Conservation (phyloP, 1,139 yeast genomes). For the Suhomyces wounanorum region DNA sequence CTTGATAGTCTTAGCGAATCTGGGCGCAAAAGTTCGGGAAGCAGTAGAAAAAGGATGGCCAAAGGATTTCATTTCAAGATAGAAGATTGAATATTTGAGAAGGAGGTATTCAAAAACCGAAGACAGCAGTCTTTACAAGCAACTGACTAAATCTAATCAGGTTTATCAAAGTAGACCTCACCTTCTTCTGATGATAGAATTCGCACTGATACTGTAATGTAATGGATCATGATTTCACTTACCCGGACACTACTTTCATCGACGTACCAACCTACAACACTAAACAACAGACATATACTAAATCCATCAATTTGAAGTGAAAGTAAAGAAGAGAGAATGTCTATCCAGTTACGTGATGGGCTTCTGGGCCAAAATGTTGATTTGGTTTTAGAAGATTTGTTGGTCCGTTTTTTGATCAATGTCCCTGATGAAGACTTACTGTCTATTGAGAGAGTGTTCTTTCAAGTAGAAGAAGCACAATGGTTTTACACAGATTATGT, state of each 20-base stretch:
- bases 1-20: slow-evolving; percentile 20
- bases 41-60: slow-evolving; percentile 8
- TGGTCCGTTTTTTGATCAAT: slow-evolving; percentile 87
- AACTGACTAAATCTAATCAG: background rate
- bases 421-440: slow-evolving; percentile 90
- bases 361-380: slow-evolving; percentile 63
- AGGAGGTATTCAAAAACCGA: background rate
- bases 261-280: slow-evolving; percentile 5
- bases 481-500: slow-evolving; percentile 95
- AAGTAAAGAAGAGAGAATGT: slow-evolving; percentile 34
- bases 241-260: slow-evolving; percentile 12
- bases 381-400: slow-evolving; percentile 79
- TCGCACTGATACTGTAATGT: background rate
- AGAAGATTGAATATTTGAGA: no score
- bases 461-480: slow-evolving; percentile 97
- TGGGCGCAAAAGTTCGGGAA: slow-evolving; percentile 10
- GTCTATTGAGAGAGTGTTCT: slow-evolving; percentile 82
- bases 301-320: slow-evolving; percentile 1
- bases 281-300: background rate
- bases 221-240: slow-evolving; percentile 2
- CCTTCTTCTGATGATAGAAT: background rate
- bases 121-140: background rate
- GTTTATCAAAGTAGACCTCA: background rate
- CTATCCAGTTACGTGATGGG: slow-evolving; percentile 58
- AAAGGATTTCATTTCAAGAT: background rate